Evolutionary conservation across 306 rosid genomes (phyloP).

Genomic region (Pueraria montana): DNA sequence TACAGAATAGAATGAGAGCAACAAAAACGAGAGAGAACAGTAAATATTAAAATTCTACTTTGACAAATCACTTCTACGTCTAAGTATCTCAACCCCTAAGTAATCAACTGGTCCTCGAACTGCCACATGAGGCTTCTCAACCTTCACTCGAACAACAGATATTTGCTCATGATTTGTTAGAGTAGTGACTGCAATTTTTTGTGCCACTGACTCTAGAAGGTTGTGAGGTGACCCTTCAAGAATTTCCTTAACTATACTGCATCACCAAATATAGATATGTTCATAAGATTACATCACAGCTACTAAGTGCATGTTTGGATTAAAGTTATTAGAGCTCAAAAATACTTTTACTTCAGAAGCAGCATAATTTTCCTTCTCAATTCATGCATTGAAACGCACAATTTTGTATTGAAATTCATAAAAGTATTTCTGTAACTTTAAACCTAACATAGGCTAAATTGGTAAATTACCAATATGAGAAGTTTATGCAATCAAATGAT

Average conservation of each 20-base stretch:
- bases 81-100: slow-evolving; percentile 82
- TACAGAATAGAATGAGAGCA: background rate
- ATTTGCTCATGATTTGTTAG: slow-evolving; percentile 56
- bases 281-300: background rate
- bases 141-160: slow-evolving; percentile 76
- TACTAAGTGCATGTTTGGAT: too few relatives aligned
- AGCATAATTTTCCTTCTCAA: too few relatives aligned
- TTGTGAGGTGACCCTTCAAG: slow-evolving; percentile 73
- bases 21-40: background rate
- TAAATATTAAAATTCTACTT: slow-evolving; percentile 25
- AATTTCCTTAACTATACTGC: slow-evolving; percentile 77
- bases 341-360: too few relatives aligned
- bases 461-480: background rate
- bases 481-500: background rate
- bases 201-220: slow-evolving; percentile 83
- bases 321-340: too few relatives aligned
- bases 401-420: too few relatives aligned
- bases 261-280: slow-evolving; percentile 30
- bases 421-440: too few relatives aligned
- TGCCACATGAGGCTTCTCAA: slow-evolving; percentile 88
- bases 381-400: too few relatives aligned
- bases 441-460: too few relatives aligned
- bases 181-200: slow-evolving; percentile 67
- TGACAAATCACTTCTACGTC: slow-evolving; percentile 62
- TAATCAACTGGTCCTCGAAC: slow-evolving; percentile 78